Percentiles rank a stretch among this genome's conserved stretches.
Conservation (phyloP, 176 grass and related monocot genomes). For the Olyra latifolia region DNA sequence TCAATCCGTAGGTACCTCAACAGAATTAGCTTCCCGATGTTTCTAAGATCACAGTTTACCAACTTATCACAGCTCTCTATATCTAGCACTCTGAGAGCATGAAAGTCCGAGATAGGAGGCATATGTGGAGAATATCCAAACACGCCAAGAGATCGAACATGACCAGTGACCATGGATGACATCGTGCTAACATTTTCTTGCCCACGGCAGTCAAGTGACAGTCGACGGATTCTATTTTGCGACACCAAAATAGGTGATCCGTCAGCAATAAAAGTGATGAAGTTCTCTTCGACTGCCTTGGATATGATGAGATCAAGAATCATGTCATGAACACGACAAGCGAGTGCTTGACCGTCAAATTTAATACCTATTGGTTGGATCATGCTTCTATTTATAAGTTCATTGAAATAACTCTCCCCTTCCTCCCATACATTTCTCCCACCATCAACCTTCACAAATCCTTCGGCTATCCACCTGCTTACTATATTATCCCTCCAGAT, state of each 20-base stretch:
- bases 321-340: not conserved
- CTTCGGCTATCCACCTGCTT: no score
- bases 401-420: no score
- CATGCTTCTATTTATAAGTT: no score
- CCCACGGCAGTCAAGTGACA: not conserved
- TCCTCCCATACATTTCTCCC: no score
- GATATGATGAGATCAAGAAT: not conserved
- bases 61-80: not conserved
- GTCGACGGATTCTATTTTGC: not conserved
- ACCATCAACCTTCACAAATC: no score
- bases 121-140: not conserved
- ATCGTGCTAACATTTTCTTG: not conserved
- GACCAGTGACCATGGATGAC: not conserved
- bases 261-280: not conserved
- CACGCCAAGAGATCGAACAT: constrained; percentile 12
- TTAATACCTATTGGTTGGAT: no score
- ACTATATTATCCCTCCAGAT: no score
- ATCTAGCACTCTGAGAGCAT: not conserved
- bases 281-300: not conserved
- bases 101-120: not conserved
- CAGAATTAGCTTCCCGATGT: constrained; percentile 3
- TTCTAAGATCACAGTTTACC: not conserved
- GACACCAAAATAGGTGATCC: not conserved
- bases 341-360: no score
- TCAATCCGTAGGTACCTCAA: constrained; percentile 6